Evolutionary conservation across 495 filamentous ascomycete genomes (phyloP).

Genomic region (Aspergillus panamensis): DNA sequence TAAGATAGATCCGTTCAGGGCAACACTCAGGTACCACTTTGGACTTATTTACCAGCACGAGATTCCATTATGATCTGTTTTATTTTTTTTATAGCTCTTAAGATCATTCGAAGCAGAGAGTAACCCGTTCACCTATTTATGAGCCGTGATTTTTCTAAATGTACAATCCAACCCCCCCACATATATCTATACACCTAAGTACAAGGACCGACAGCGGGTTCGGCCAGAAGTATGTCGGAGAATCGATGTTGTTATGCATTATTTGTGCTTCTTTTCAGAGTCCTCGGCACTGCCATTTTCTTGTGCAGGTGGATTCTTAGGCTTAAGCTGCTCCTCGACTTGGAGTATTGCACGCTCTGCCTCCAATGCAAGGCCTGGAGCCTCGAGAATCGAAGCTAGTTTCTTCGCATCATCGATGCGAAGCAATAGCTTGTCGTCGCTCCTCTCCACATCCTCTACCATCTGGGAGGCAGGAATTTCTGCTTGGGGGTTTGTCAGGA

Average conservation of each 20-base stretch:
- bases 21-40: background rate
- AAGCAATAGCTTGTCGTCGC: constrained; percentile 57
- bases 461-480: constrained; percentile 32
- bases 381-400: constrained; percentile 66
- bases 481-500: constrained; percentile 18
- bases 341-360: constrained; percentile 87
- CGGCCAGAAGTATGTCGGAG: background rate
- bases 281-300: constrained; percentile 21
- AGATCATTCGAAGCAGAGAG: background rate
- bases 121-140: background rate
- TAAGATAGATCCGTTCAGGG: constrained; percentile 25
- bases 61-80: no score
- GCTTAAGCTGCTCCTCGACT: constrained; percentile 64
- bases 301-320: constrained; percentile 41
- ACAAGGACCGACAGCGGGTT: background rate
- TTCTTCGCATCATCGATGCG: constrained; percentile 54
- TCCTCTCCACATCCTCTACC: constrained; percentile 42
- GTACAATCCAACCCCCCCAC: background rate
- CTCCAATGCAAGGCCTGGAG: constrained; percentile 83
- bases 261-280: constrained; percentile 28
- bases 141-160: background rate
- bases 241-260: constrained; percentile 2
- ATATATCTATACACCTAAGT: background rate
- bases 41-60: background rate
- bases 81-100: no score